Evolutionary conservation across 2,329 filamentous ascomycete species (phyloP).

Genomic region (Ophiostoma triangulosporum): DNA sequence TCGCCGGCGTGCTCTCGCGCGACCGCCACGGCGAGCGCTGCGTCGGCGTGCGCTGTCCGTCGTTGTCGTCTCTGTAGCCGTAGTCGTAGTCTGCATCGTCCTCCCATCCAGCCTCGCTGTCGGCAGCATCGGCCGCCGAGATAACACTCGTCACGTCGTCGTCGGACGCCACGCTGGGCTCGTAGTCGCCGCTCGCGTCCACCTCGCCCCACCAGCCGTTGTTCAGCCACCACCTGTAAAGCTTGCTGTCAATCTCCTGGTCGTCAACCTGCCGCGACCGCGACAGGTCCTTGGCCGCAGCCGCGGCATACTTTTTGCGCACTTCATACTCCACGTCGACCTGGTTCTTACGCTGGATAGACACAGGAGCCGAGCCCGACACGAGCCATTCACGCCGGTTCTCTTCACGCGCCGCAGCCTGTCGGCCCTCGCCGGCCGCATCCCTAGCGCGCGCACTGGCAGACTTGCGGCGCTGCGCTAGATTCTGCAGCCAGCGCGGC

Average conservation of each 20-base stretch:
- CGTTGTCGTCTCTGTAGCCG: conserved; percentile 30
- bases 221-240: conserved; percentile 75
- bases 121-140: conserved; percentile 36
- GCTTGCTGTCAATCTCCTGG: conserved; percentile 52
- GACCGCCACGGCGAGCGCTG: conserved; percentile 16
- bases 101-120: conserved; percentile 19
- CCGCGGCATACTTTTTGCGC: conserved; percentile 38
- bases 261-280: conserved; percentile 31
- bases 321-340: conserved; percentile 69
- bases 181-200: conserved; percentile 70
- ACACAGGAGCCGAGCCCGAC: conserved; percentile 22
- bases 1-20: conserved; percentile 40
- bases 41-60: conserved; percentile 51
- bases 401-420: not conserved
- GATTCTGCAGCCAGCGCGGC: conserved; percentile 49
- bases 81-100: conserved; percentile 31
- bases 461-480: conserved; percentile 30
- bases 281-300: conserved; percentile 17
- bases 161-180: conserved; percentile 40
- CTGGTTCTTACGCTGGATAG: conserved; percentile 30
- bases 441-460: conserved; percentile 10
- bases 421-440: not conserved
- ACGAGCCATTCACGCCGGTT: conserved; percentile 16
- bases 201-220: conserved; percentile 76
- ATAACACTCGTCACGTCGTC: conserved; percentile 68